A percentile compares a stretch with the other conserved stretches of the same genome.
Evolutionary conservation across 495 filamentous ascomycete species (phyloP).

Genomic region (Hapsidospora chrysogenum): DNA sequence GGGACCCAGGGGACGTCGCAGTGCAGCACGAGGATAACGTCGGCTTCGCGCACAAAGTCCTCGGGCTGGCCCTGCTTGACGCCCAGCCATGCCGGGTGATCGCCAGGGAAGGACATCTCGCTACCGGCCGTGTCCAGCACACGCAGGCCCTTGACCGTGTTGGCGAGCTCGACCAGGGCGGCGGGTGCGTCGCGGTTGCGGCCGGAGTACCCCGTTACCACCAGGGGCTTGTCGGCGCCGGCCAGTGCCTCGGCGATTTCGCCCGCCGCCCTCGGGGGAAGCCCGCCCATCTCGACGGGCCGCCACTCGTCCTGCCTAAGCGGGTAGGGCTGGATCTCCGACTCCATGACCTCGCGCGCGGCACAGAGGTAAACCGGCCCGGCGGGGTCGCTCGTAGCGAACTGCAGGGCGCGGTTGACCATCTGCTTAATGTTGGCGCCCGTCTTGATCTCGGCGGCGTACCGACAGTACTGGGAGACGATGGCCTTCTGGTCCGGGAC

Average conservation of each 20-base stretch:
- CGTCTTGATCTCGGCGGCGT: conserved; percentile 75
- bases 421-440: conserved; percentile 93
- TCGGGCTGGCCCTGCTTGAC: conserved; percentile 43
- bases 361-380: conserved; percentile 79
- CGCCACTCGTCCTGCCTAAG: conserved; percentile 59
- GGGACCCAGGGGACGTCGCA: conserved; percentile 18
- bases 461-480: conserved; percentile 82
- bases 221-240: conserved; percentile 53
- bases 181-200: conserved; percentile 49
- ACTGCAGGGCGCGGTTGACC: conserved; percentile 79
- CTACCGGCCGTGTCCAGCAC: conserved; percentile 81
- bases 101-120: conserved; percentile 88
- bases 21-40: conserved; percentile 11
- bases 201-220: conserved; percentile 74
- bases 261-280: conserved; percentile 47
- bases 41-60: conserved; percentile 1
- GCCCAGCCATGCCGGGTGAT: conserved; percentile 57
- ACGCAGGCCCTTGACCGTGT: conserved; percentile 60
- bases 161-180: conserved; percentile 61
- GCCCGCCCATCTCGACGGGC: conserved; percentile 55
- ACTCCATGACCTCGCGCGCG: conserved; percentile 80
- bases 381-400: conserved; percentile 62
- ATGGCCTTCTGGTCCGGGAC: conserved; percentile 91
- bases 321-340: conserved; percentile 69
- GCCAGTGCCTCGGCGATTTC: conserved; percentile 55